These are phyloP conservation scores for Colletotrichum agaves DNA, from an alignment of 2,329 filamentous ascomycete genomes.

Conservation along the genomic window DNA sequence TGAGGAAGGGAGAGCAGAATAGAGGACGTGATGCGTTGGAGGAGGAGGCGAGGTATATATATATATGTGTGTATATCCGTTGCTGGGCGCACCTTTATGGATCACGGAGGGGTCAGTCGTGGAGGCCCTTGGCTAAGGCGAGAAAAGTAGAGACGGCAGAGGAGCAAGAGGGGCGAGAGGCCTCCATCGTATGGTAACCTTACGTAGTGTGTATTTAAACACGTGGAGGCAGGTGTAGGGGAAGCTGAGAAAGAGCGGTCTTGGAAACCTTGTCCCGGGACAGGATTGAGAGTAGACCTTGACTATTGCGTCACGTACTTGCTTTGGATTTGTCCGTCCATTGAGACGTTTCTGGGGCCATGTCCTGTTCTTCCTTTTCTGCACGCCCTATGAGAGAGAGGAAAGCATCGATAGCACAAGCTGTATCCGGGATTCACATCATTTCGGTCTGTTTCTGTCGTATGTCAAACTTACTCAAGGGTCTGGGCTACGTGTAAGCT, in stretches of 20 bases:
- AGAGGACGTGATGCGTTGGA: not conserved
- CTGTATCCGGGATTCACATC: not conserved
- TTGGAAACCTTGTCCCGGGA: slow-evolving; percentile 1
- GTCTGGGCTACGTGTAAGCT: slow-evolving; percentile 1
- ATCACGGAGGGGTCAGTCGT: not conserved
- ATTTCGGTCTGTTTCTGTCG: slow-evolving; percentile 31
- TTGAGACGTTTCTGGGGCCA: too few species aligned
- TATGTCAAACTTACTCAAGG: not conserved
- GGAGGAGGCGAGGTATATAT: slow-evolving; percentile 16
- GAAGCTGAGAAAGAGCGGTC: slow-evolving; percentile 22
- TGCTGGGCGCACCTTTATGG: not conserved
- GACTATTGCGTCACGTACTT: slow-evolving; percentile 27
- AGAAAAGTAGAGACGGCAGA: not conserved
- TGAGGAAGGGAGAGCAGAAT: not conserved
- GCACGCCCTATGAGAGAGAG: not conserved
- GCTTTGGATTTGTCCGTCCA: not conserved
- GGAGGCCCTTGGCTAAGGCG: not conserved
- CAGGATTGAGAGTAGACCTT: not conserved
- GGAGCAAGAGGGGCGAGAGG: slow-evolving; percentile 26
- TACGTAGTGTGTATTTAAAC: slow-evolving; percentile 19
- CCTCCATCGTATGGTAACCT: slow-evolving; percentile 18
- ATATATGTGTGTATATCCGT: not conserved
- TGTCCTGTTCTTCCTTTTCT: too few species aligned
- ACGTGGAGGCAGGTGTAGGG: slow-evolving; percentile 30
- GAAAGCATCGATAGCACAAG: not conserved